phyloP scores from a whole-genome alignment of 129 eudicot genomes.

The sunflower (Helianthus annuus) region DNA sequence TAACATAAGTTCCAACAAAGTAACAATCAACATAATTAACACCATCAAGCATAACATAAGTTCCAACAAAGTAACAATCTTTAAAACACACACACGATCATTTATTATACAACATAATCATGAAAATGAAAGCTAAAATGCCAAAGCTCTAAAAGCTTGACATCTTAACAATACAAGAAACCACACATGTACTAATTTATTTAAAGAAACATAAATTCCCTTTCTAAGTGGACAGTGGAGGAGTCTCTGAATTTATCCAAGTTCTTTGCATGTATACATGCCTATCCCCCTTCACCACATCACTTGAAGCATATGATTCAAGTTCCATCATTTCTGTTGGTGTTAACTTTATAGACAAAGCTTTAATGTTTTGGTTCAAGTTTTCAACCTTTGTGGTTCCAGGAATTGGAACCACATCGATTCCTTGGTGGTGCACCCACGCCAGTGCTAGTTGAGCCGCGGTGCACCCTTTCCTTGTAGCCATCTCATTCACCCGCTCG shows the following conservation, averaged over 20 bases:
- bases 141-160: no score
- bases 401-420: conserved; percentile 58
- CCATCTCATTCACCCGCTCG: conserved; percentile 46
- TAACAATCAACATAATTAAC: no score
- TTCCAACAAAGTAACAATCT: no score
- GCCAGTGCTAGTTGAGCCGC: conserved; percentile 58
- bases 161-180: no score
- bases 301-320: conserved; percentile 39
- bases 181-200: no score
- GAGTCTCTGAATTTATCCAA: conserved; percentile 48
- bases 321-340: conserved; percentile 47
- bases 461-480: conserved; percentile 52
- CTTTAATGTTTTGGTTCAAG: conserved; percentile 46
- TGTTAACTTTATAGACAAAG: conserved; percentile 48
- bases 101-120: no score
- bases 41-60: no score
- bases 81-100: no score
- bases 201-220: no score
- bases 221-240: conserved; percentile 51
- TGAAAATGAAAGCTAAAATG: no score
- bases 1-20: no score
- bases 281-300: conserved; percentile 49
- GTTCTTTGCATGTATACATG: conserved; percentile 8
- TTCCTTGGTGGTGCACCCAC: conserved; percentile 67
- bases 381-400: conserved; percentile 60